phyloP scores from a whole-genome alignment of 305 asterid genomes.

The Fraxinus baroniana region DNA sequence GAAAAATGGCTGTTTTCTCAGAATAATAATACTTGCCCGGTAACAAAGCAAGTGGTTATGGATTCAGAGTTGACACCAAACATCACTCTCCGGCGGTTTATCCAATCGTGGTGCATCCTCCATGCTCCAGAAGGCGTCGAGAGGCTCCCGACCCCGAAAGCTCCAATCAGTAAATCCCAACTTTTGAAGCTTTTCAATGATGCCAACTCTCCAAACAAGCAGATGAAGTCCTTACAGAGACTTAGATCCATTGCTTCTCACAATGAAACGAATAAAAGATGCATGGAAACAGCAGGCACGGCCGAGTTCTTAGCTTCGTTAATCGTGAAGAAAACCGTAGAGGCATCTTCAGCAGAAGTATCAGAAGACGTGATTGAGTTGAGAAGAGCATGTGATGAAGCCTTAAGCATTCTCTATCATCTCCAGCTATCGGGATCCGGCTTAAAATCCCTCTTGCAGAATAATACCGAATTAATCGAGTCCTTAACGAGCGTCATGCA shows the following conservation, averaged over 20 bases:
- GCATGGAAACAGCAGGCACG: slow-evolving; percentile 55
- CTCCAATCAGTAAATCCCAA: slow-evolving; percentile 46
- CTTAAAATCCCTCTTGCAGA: slow-evolving; percentile 35
- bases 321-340: slow-evolving; percentile 22
- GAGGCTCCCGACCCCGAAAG: slow-evolving; percentile 55
- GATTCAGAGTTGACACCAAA: slow-evolving; percentile 62
- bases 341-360: neutral
- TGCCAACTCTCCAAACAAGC: slow-evolving; percentile 37
- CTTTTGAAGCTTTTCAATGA: slow-evolving; percentile 50
- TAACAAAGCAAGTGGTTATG: slow-evolving; percentile 48
- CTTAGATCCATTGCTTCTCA: slow-evolving; percentile 55
- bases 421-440: slow-evolving; percentile 57
- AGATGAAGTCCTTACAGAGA: slow-evolving; percentile 36
- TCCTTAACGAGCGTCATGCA: slow-evolving; percentile 45
- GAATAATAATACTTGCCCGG: slow-evolving; percentile 59
- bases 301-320: slow-evolving; percentile 48
- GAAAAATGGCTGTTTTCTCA: slow-evolving; percentile 65
- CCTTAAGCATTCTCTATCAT: slow-evolving; percentile 49
- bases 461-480: slow-evolving; percentile 36
- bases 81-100: slow-evolving; percentile 70
- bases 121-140: slow-evolving; percentile 49
- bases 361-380: slow-evolving; percentile 22
- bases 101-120: slow-evolving; percentile 81
- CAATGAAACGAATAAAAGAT: slow-evolving; percentile 53
- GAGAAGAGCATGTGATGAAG: slow-evolving; percentile 39